Evolutionary conservation across 768 basidiomycete species (phyloP).

Genomic region (Cyclocybe aegerita): DNA sequence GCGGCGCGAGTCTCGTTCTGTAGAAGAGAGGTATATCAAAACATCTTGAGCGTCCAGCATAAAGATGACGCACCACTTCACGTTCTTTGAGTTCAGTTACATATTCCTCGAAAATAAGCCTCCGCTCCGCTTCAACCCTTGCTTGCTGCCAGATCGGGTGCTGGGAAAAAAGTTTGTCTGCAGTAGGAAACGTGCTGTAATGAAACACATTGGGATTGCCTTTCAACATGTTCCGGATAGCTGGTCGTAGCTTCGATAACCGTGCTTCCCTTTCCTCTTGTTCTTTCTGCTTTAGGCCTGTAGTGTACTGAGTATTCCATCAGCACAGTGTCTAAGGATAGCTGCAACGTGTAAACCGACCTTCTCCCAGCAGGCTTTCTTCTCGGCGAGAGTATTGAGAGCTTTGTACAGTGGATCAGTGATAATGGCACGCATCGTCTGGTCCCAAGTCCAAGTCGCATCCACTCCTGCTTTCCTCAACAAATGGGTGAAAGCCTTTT

Average conservation of each 20-base stretch:
- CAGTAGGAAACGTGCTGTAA: slow-evolving; percentile 89
- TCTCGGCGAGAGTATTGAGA: slow-evolving; percentile 89
- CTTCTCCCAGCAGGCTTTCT: slow-evolving; percentile 93
- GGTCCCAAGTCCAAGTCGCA: slow-evolving; percentile 95
- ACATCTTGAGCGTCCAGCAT: slow-evolving; percentile 1
- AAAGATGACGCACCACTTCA: slow-evolving; percentile 69
- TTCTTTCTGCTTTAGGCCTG: slow-evolving; percentile 74
- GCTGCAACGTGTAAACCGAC: slow-evolving; percentile 38
- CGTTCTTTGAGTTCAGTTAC: slow-evolving; percentile 81
- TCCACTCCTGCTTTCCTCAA: slow-evolving; percentile 89
- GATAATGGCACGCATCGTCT: slow-evolving; percentile 96
- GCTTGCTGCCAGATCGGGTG: slow-evolving; percentile 93
- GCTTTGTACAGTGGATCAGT: slow-evolving; percentile 97
- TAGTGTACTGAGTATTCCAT: slow-evolving; percentile 60
- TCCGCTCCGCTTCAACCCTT: slow-evolving; percentile 81
- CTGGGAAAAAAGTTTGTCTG: slow-evolving; percentile 80
- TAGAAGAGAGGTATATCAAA: slow-evolving; percentile 3
- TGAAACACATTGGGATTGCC: slow-evolving; percentile 88
- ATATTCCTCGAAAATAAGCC: slow-evolving; percentile 90
- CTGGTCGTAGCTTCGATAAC: slow-evolving; percentile 83
- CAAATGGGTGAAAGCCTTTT: slow-evolving; percentile 91
- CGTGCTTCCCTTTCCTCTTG: slow-evolving; percentile 84
- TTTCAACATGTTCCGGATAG: slow-evolving; percentile 81
- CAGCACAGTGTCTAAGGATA: neutral
- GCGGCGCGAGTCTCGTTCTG: slow-evolving; percentile 81